These are phyloP conservation scores for Platanthera guangdongensis DNA, from an alignment of 106 monocot genomes.

Conservation along the genomic window DNA sequence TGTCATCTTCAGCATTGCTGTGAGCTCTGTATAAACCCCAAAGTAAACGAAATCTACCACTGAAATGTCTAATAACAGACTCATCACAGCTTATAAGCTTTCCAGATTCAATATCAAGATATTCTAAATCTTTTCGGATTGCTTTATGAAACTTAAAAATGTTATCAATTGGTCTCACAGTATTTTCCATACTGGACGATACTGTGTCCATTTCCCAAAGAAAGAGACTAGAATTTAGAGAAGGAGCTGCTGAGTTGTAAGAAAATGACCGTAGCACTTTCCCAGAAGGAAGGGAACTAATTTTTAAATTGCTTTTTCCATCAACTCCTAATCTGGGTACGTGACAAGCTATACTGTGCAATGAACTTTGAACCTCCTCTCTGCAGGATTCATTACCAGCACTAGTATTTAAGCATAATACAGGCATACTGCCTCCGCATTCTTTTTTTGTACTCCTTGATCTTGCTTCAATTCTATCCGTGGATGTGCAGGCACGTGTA, in stretches of 20 bases:
- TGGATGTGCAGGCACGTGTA: constrained; percentile 38
- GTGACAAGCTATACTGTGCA: constrained; percentile 32
- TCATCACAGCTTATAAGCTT: constrained; percentile 79
- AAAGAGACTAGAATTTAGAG: constrained; percentile 82
- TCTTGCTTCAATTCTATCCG: background rate
- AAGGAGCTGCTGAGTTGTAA: constrained; percentile 68
- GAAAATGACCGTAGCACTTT: constrained; percentile 59
- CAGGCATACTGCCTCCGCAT: constrained; percentile 22
- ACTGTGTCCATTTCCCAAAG: constrained; percentile 57
- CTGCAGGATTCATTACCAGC: constrained; percentile 13
- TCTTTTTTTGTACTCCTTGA: constrained; percentile 9
- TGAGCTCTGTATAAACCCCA: constrained; percentile 96
- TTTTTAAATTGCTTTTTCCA: constrained; percentile 31
- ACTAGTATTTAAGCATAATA: constrained; percentile 15
- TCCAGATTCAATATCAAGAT: constrained; percentile 90
- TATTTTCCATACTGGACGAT: constrained; percentile 44
- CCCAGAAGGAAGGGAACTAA: constrained; percentile 35
- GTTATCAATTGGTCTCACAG: constrained; percentile 77
- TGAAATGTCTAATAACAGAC: constrained; percentile 67
- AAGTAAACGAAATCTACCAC: constrained; percentile 86
- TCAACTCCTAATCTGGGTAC: constrained; percentile 84
- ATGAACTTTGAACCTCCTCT: background rate
- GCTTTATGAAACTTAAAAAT: constrained; percentile 99
- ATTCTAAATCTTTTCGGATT: constrained; percentile 91
- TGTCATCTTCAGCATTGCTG: constrained; percentile 99